phyloP scores from a whole-genome alignment of 176 grass and related monocot species.

The Rhynchospora tenuis region DNA sequence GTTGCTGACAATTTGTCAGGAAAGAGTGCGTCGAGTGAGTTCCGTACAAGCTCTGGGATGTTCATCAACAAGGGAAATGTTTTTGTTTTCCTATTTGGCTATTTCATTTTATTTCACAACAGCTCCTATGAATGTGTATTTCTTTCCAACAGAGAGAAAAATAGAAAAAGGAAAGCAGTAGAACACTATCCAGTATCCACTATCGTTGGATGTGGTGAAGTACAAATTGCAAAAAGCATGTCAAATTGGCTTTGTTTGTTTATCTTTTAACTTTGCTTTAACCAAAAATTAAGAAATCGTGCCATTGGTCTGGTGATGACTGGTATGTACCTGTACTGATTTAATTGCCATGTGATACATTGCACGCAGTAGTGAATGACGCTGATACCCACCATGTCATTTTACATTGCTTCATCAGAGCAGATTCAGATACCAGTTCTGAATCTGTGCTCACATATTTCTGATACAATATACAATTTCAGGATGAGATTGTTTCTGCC shows the following conservation, averaged over 20 bases:
- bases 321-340: background rate
- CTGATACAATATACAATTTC: conserved; percentile 20
- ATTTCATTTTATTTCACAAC: background rate
- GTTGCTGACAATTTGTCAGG: conserved; percentile 75
- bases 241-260: conserved; percentile 2
- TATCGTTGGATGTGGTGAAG: too few species aligned
- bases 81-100: background rate
- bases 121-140: too few species aligned
- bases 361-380: background rate
- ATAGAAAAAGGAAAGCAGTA: too few species aligned
- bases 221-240: background rate
- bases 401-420: background rate
- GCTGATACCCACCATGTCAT: background rate
- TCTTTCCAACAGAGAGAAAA: too few species aligned
- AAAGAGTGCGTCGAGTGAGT: conserved; percentile 63
- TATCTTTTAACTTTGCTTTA: background rate
- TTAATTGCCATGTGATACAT: background rate
- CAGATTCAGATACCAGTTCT: background rate
- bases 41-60: conserved; percentile 74
- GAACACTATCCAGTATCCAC: too few species aligned
- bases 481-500: conserved; percentile 82
- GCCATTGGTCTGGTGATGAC: background rate
- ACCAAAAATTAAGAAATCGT: background rate
- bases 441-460: background rate
- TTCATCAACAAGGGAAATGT: conserved; percentile 81